Percentiles rank a stretch among this genome's conserved stretches.
Conservation (phyloP, 169 alveolate genomes). For the Plasmodium adleri region DNA sequence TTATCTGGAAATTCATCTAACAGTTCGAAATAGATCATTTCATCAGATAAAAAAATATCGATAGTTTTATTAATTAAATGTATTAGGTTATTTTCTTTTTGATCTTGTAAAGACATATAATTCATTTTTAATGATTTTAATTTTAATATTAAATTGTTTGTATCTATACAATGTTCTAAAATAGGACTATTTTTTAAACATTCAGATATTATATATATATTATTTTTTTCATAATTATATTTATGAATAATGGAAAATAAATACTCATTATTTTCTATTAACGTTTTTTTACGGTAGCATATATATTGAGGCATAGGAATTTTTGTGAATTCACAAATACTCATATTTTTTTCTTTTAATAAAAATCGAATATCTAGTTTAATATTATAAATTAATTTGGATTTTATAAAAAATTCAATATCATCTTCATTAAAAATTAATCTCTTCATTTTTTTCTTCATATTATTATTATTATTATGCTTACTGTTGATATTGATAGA, state of each 20-base stretch:
- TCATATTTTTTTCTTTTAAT: slow-evolving; percentile 83
- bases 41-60: slow-evolving; percentile 46
- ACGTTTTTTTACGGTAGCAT: slow-evolving; percentile 83
- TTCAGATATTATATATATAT: slow-evolving; percentile 76
- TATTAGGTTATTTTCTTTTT: slow-evolving; percentile 41
- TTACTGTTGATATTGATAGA: neutral
- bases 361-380: slow-evolving; percentile 81
- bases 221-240: slow-evolving; percentile 77
- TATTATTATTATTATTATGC: slow-evolving; percentile 5
- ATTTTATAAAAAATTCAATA: slow-evolving; percentile 42
- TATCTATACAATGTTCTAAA: slow-evolving; percentile 27
- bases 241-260: slow-evolving; percentile 79
- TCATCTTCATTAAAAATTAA: slow-evolving; percentile 72
- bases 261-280: slow-evolving; percentile 79
- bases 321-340: slow-evolving; percentile 83
- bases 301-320: slow-evolving; percentile 89
- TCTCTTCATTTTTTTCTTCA: neutral
- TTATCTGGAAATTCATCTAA: slow-evolving; percentile 41
- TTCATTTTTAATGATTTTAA: slow-evolving; percentile 16
- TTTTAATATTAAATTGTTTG: slow-evolving; percentile 33
- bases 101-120: slow-evolving; percentile 45
- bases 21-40: slow-evolving; percentile 15
- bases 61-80: slow-evolving; percentile 15
- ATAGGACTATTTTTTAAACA: slow-evolving; percentile 69
- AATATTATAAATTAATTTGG: slow-evolving; percentile 35